Evolutionary conservation across 192 early-diverging fungal genomes (phyloP).

Genomic region (Thamnidium elegans): DNA sequence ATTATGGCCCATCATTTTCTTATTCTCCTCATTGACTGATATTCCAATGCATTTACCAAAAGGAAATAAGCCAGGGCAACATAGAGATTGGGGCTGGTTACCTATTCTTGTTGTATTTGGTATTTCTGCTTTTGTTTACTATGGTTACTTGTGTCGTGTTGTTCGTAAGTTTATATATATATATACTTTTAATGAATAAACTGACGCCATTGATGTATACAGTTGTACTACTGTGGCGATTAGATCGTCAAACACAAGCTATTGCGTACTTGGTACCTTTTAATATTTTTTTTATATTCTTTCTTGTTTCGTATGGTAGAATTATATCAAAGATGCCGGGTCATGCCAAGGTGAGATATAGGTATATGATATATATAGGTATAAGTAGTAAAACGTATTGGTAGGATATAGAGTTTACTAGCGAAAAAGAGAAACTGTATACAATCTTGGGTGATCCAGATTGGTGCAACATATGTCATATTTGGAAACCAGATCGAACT

Average conservation of each 20-base stretch:
- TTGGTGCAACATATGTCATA: slow-evolving; percentile 41
- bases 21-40: slow-evolving; percentile 26
- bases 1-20: slow-evolving; percentile 22
- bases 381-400: not conserved
- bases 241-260: slow-evolving; percentile 13
- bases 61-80: slow-evolving; percentile 22
- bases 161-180: slow-evolving; percentile 16
- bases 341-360: slow-evolving; percentile 31
- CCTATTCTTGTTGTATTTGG: slow-evolving; percentile 23
- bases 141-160: slow-evolving; percentile 22
- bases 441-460: slow-evolving; percentile 19
- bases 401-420: not conserved
- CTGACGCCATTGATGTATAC: not conserved
- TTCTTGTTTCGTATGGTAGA: slow-evolving; percentile 42
- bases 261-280: slow-evolving; percentile 38
- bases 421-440: not conserved
- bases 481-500: slow-evolving; percentile 51
- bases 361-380: not conserved
- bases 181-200: not conserved
- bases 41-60: slow-evolving; percentile 22
- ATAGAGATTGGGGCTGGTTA: slow-evolving; percentile 29
- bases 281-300: slow-evolving; percentile 34
- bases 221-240: slow-evolving; percentile 18
- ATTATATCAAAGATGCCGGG: slow-evolving; percentile 42
- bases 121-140: slow-evolving; percentile 23